These are phyloP conservation scores for Venturia asperata DNA, from an alignment of 2,329 filamentous ascomycete genomes.

Conservation along the genomic window DNA sequence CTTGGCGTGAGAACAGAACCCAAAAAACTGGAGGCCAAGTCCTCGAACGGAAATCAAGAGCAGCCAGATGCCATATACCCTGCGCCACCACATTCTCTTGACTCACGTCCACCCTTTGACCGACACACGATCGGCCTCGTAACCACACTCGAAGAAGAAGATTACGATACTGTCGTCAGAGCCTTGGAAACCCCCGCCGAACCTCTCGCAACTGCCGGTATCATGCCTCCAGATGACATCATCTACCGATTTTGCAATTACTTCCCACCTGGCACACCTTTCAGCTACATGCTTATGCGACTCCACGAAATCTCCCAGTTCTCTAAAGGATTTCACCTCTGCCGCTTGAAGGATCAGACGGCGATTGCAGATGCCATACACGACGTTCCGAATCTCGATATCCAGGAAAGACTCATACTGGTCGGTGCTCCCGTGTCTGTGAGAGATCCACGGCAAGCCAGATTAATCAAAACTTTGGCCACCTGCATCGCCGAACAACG, in stretches of 20 bases:
- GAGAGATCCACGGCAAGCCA: slow-evolving; percentile 42
- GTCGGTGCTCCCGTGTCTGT: slow-evolving; percentile 61
- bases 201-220: slow-evolving; percentile 62
- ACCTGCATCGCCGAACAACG: slow-evolving; percentile 60
- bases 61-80: neutral
- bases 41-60: neutral
- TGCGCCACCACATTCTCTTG: neutral
- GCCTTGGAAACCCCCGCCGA: slow-evolving; percentile 59
- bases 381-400: slow-evolving; percentile 55
- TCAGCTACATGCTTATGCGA: slow-evolving; percentile 73
- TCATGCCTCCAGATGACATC: slow-evolving; percentile 63
- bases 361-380: slow-evolving; percentile 69
- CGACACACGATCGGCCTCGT: slow-evolving; percentile 58
- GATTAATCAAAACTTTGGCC: slow-evolving; percentile 58
- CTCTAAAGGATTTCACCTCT: slow-evolving; percentile 63
- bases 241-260: slow-evolving; percentile 72
- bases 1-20: slow-evolving; percentile 22
- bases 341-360: slow-evolving; percentile 55
- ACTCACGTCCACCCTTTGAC: slow-evolving; percentile 1
- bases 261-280: slow-evolving; percentile 72
- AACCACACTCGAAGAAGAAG: slow-evolving; percentile 65
- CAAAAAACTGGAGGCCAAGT: slow-evolving; percentile 22
- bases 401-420: slow-evolving; percentile 69
- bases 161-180: slow-evolving; percentile 55
- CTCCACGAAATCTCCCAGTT: slow-evolving; percentile 62